phyloP scores from a whole-genome alignment of 169 alveolate species.

The Fabrea salina region DNA sequence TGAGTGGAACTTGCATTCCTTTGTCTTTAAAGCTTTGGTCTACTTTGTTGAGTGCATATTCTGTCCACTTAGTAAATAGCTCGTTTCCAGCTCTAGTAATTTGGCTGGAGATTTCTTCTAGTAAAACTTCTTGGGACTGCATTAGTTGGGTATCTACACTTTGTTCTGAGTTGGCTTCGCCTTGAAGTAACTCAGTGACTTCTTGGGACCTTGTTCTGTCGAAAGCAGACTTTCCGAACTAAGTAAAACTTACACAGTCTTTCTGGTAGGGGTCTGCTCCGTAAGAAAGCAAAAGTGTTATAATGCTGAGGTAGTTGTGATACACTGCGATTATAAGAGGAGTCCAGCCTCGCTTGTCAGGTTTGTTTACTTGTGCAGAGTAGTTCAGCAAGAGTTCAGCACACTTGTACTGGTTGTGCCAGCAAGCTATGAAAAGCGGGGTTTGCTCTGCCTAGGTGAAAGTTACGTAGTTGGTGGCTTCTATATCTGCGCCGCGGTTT shows the following conservation, averaged over 20 bases:
- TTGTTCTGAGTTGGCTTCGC: too few relatives aligned
- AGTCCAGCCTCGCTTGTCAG: slow-evolving; percentile 30
- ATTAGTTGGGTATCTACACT: too few relatives aligned
- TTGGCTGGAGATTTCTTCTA: too few relatives aligned
- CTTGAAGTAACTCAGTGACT: neutral
- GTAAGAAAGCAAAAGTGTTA: neutral
- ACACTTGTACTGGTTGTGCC: neutral
- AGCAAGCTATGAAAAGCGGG: slow-evolving; percentile 1
- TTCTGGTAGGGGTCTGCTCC: neutral
- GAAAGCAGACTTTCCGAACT: slow-evolving; percentile 22
- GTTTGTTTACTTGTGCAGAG: neutral
- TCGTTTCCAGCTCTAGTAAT: too few relatives aligned
- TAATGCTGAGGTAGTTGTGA: neutral
- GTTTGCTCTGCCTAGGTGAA: slow-evolving; percentile 30
- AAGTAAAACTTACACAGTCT: slow-evolving; percentile 15
- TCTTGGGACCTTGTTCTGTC: slow-evolving; percentile 11
- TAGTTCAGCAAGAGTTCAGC: neutral
- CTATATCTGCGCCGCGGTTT: neutral
- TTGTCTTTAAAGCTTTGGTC: too few relatives aligned
- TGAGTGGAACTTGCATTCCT: too few relatives aligned
- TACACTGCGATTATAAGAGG: slow-evolving; percentile 29
- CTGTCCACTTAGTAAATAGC: too few relatives aligned
- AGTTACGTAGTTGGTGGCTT: slow-evolving; percentile 11
- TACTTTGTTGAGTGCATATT: too few relatives aligned
- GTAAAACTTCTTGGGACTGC: too few relatives aligned